Evolutionary conservation across 306 rosid species (phyloP), one percentile per base, ranked within the genome.

Genomic region (Fragaria ananassa): DNA sequence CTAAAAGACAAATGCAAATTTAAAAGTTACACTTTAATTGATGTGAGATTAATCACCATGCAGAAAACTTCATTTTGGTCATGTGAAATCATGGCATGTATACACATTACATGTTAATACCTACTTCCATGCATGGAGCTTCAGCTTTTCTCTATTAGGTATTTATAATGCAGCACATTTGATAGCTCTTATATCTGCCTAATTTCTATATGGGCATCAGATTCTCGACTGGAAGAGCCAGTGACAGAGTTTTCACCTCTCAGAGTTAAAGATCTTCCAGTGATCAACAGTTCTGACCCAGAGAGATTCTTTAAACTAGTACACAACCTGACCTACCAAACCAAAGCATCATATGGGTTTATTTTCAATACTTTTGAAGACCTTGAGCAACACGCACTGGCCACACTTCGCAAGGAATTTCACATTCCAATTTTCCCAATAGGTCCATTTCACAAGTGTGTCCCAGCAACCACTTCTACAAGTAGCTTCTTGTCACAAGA

Each of bases 361-460:
- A 88, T 90, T 75, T 81, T 85, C 81, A 90, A 90, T 71, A 76
- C 92, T 39, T 86, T 76, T 61, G 75, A 85, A 74, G 85, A 85
- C 10, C 86, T 88, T 58, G 91, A 90, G 75, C 63, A 62, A 45
- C 46, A 83, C 2, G 81, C 86, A 8, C 70, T 90, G 13, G 34
- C 51, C 45, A 83, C 57, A 35, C 15, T 81, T 17, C 53, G 81
- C 44, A 76, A 78, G 29, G 74, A 78, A 5, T 65, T 82, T 23
- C 31, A 68, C 21, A 74, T 76, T 56, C 89, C 89, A 34, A 64
- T 85, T 14, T 90, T 85, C 78, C 84, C 91, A 35, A 75, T 90
- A 7, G 92, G 96, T 19, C 92, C 92, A 68, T 81, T 90, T 25
- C 89, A 88, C 77, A 90, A 90, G 63, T 58, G 78, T 71, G 64